A percentile compares a stretch with the other conserved stretches of the same genome.
phyloP scores from a whole-genome alignment of 2,329 filamentous ascomycete genomes.

The Phialophora expanda region DNA sequence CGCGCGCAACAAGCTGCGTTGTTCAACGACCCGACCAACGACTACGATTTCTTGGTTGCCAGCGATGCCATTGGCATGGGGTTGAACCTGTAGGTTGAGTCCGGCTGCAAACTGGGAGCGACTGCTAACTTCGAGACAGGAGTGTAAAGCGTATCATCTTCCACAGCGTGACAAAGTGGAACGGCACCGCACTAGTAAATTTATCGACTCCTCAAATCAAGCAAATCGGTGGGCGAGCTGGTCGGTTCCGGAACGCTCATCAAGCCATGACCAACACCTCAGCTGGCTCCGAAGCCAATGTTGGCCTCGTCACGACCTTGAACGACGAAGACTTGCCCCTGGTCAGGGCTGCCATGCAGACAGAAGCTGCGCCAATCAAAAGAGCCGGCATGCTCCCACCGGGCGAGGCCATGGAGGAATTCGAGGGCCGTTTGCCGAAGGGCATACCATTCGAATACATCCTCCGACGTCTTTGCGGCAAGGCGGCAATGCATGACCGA shows the following conservation, averaged over 20 bases:
- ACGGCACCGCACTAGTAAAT: slow-evolving; percentile 62
- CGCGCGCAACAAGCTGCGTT: slow-evolving; percentile 86
- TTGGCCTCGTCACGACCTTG: slow-evolving; percentile 80
- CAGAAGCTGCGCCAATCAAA: slow-evolving; percentile 68
- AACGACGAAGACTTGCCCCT: slow-evolving; percentile 69
- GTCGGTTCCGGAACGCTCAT: slow-evolving; percentile 77
- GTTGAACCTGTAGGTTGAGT: slow-evolving; percentile 73
- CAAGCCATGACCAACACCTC: slow-evolving; percentile 50
- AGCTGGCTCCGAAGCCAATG: slow-evolving; percentile 41
- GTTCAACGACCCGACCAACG: slow-evolving; percentile 94
- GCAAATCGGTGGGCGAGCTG: slow-evolving; percentile 92
- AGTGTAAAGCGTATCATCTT: slow-evolving; percentile 89
- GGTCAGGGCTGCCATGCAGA: slow-evolving; percentile 67
- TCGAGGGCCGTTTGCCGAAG: slow-evolving; percentile 80
- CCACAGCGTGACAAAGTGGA: slow-evolving; percentile 74
- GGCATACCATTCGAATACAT: slow-evolving; percentile 84
- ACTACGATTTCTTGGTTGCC: slow-evolving; percentile 92
- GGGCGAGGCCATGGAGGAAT: slow-evolving; percentile 70
- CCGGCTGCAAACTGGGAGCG: background rate
- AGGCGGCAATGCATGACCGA: slow-evolving; percentile 65
- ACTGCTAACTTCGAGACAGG: slow-evolving; percentile 45
- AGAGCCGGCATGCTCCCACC: slow-evolving; percentile 78
- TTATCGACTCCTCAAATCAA: slow-evolving; percentile 81
- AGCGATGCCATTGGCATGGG: slow-evolving; percentile 98
- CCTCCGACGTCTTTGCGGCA: slow-evolving; percentile 73